phyloP scores from a whole-genome alignment of 495 filamentous ascomycete genomes.

The Aspergillus taichungensis region DNA sequence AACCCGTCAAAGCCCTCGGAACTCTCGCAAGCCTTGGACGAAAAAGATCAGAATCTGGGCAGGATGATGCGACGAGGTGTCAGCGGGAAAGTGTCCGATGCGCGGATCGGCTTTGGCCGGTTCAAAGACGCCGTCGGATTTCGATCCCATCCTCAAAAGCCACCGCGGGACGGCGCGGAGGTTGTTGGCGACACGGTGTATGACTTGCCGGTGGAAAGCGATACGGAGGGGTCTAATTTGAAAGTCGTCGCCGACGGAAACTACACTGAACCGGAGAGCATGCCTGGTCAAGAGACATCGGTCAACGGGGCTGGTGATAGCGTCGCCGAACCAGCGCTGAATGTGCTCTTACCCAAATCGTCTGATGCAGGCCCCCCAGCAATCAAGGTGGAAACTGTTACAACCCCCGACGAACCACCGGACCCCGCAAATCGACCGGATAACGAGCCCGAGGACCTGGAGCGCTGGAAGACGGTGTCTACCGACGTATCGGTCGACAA shows the following conservation, averaged over 20 bases:
- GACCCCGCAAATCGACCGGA: constrained; percentile 8
- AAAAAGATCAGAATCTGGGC: constrained; percentile 57
- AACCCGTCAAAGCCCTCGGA: constrained; percentile 24
- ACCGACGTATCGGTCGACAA: constrained; percentile 26
- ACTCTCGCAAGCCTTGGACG: constrained; percentile 27
- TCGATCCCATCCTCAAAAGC: constrained; percentile 40
- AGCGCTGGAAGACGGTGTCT: constrained; percentile 24
- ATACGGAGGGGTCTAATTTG: constrained; percentile 16
- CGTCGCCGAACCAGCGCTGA: constrained; percentile 5
- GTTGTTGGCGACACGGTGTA: constrained; percentile 23
- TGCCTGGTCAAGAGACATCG: constrained; percentile 9
- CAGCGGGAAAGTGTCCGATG: constrained; percentile 71
- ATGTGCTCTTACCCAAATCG: constrained; percentile 9
- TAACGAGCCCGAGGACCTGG: constrained; percentile 25
- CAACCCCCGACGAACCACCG: constrained; percentile 13
- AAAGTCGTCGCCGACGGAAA: constrained; percentile 11
- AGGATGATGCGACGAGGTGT: constrained; percentile 70
- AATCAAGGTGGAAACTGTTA: constrained; percentile 26
- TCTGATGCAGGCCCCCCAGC: constrained; percentile 23
- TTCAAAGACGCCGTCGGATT: constrained; percentile 80
- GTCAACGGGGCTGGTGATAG: constrained; percentile 10
- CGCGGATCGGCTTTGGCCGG: constrained; percentile 69
- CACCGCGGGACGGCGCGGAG: constrained; percentile 31
- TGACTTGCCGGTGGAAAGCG: constrained; percentile 24
- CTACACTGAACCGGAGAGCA: constrained; percentile 15